Conservation (phyloP, 305 asterid species). For the Solanum hybrid region DNA sequence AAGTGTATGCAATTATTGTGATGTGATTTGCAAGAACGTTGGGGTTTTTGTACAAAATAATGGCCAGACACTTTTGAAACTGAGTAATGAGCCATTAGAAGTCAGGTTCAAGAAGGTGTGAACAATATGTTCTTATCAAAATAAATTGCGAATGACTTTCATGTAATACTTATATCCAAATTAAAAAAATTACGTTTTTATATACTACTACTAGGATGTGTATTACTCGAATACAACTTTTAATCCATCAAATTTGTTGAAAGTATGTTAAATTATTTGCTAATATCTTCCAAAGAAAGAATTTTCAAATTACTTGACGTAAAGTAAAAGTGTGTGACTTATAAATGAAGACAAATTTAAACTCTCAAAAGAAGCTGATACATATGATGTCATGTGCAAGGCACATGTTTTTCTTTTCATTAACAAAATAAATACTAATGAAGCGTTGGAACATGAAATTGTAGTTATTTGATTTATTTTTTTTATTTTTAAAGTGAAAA, state of each 20-base stretch:
- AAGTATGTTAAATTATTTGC: background rate
- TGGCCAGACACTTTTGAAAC: conserved; percentile 28
- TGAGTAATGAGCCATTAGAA: conserved; percentile 19
- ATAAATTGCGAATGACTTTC: too few species aligned
- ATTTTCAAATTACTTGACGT: background rate
- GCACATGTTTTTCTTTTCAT: background rate
- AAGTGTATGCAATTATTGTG: conserved; percentile 35
- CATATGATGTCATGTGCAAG: background rate
- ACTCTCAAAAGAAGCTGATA: background rate
- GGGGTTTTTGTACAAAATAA: conserved; percentile 19
- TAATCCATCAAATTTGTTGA: background rate
- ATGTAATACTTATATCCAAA: background rate
- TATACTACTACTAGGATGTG: background rate
- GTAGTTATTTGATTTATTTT: background rate
- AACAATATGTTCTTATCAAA: background rate
- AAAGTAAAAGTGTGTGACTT: background rate
- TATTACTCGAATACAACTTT: background rate
- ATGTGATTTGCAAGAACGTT: conserved; percentile 33
- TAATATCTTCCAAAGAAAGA: background rate
- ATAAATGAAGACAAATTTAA: too few species aligned
- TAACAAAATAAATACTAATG: background rate
- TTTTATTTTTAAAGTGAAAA: background rate
- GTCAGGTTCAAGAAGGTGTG: conserved; percentile 24
- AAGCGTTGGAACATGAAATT: background rate
- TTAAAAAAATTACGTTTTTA: background rate